Base-by-base conservation (phyloP, 306 rosid genomes). In the Amphicarpaea edgeworthii region DNA sequence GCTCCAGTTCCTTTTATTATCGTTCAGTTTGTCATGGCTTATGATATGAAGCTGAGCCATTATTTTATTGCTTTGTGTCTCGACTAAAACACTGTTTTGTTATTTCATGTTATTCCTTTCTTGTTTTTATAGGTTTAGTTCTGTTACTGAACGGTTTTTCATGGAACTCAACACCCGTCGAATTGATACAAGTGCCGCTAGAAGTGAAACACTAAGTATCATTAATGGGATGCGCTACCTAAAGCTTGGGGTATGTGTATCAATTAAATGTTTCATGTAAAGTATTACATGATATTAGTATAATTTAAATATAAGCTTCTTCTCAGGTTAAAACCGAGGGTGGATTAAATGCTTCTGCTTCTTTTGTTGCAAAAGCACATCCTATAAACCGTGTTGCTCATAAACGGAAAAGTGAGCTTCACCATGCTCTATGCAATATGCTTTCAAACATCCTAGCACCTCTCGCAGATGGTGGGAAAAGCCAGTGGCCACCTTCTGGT, bases 141-240 rank as follows among this genome's bases (percentile, higher is more conserved):
- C 99, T 66, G 98, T 90, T 83, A 96, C 99, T 5, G 99, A 96
- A 84, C 96, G 98, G 41, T 96, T 92, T 85, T 96, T 96, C 92
- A 92, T 90, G 96, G 99, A 96, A 84, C 97, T 96, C 81, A 89
- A 87, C 84, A 86, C 95, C 43, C 97, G 98, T 80, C 89, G 98
- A 16, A 88, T 87, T 51, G 99, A 96, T 77, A 88, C 96, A 55
- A 96, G 88, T 78, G 93, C 75, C 70, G 88, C 97, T 67, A 90
- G 99, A 87, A 96, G 99, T 80, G 99, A 96, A 85, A 93, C 97
- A 30, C 96, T 96, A 49, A 93, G 97, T 68, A 96, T 93, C 86
- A 92, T 96, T 65, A 90, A 90, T 83, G 99, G 99, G 79, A 93
- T 96, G 99, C 99, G 97, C 83, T 96, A 96, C 89, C 88, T 96